These are phyloP conservation scores for rapeseed (Brassica napus) DNA, from an alignment of 345 rosid genomes.

Conservation along the genomic window DNA sequence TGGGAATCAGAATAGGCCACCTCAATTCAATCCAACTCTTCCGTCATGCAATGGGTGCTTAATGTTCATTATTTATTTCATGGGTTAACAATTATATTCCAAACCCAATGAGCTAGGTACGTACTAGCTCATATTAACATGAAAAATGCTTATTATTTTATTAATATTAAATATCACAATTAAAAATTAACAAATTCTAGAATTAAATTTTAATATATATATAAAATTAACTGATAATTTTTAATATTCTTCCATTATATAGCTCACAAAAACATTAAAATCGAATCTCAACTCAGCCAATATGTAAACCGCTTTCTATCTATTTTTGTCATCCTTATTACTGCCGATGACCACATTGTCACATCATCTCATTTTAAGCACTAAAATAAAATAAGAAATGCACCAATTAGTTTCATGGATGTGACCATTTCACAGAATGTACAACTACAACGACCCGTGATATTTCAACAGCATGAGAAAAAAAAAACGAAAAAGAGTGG, in stretches of 20 bases:
- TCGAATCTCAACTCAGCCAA: not conserved
- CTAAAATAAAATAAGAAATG: not conserved
- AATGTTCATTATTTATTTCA: not conserved
- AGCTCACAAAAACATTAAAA: not conserved
- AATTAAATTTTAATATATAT: not conserved
- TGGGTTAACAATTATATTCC: not conserved
- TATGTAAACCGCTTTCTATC: not conserved
- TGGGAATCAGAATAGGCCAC: constrained; percentile 29
- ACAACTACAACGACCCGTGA: constrained; percentile 29
- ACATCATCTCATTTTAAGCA: constrained; percentile 17
- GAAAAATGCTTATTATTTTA: too few species aligned
- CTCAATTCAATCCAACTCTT: constrained; percentile 5
- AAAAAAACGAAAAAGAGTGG: constrained; percentile 17
- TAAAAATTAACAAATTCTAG: not conserved
- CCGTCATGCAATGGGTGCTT: constrained; percentile 1
- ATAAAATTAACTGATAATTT: not conserved
- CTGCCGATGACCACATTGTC: constrained; percentile 24
- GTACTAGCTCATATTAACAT: not conserved
- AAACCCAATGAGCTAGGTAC: not conserved
- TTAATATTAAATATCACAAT: not conserved
- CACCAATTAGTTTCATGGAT: constrained; percentile 15
- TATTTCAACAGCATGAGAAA: constrained; percentile 6
- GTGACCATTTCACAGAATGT: constrained; percentile 32
- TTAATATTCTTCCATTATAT: not conserved
- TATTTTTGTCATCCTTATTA: constrained; percentile 7